phyloP scores from a whole-genome alignment of 306 rosid genomes.

The Boehmeria nivea region DNA sequence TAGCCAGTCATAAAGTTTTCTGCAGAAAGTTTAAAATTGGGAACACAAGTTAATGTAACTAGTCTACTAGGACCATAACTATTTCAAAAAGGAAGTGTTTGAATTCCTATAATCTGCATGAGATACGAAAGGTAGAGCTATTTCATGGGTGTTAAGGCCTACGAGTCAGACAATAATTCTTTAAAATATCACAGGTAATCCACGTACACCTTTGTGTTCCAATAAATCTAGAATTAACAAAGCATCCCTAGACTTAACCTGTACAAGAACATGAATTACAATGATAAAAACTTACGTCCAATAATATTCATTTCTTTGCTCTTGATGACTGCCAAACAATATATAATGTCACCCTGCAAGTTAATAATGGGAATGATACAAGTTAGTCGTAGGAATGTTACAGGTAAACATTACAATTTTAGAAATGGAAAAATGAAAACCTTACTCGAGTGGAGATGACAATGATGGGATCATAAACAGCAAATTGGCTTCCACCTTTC shows the following conservation, averaged over 20 bases:
- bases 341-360: slow-evolving; percentile 67
- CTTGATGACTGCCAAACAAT: slow-evolving; percentile 85
- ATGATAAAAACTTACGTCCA: slow-evolving; percentile 67
- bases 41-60: slow-evolving; percentile 4
- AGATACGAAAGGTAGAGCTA: background rate
- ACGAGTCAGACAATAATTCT: too few species aligned
- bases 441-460: slow-evolving; percentile 67
- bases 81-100: too few species aligned
- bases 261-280: background rate
- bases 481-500: slow-evolving; percentile 75
- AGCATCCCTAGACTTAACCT: too few species aligned
- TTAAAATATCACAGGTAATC: too few species aligned
- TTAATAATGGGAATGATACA: slow-evolving; percentile 1
- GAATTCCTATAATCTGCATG: too few species aligned
- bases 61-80: too few species aligned
- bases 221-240: too few species aligned
- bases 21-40: slow-evolving; percentile 35
- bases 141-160: background rate
- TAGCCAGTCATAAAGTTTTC: slow-evolving; percentile 95
- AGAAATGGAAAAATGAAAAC: slow-evolving; percentile 18
- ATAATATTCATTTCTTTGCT: slow-evolving; percentile 68
- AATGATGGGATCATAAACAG: slow-evolving; percentile 71
- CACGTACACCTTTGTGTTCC: too few species aligned
- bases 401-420: slow-evolving; percentile 2
- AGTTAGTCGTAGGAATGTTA: too few species aligned